phyloP scores from a whole-genome alignment of 2,329 filamentous ascomycete genomes.

The Scedosporium apiospermum region DNA sequence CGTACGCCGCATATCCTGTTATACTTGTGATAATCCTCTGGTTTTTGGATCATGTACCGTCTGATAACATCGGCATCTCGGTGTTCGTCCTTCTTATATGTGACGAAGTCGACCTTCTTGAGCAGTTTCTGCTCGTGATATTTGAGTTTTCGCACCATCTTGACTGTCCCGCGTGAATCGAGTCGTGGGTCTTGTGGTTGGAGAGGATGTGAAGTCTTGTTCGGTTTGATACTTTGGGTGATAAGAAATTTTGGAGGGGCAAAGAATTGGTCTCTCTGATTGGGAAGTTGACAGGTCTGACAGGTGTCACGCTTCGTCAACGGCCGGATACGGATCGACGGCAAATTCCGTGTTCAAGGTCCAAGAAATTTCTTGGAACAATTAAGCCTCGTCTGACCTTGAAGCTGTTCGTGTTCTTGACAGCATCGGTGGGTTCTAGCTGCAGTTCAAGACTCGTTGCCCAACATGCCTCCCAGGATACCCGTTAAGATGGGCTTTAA shows the following conservation, averaged over 20 bases:
- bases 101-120: slow-evolving; percentile 87
- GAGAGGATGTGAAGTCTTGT: not conserved
- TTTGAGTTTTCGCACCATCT: slow-evolving; percentile 92
- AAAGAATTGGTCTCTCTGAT: not conserved
- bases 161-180: slow-evolving; percentile 15
- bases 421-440: not conserved
- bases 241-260: slow-evolving; percentile 7
- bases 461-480: slow-evolving; percentile 5
- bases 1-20: slow-evolving; percentile 59
- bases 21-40: slow-evolving; percentile 68
- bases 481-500: slow-evolving; percentile 1
- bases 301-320: no score
- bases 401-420: not conserved
- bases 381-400: not conserved
- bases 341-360: not conserved
- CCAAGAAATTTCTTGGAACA: not conserved
- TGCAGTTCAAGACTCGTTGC: not conserved
- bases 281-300: not conserved
- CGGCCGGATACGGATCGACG: not conserved
- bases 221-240: not conserved
- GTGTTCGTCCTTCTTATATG: slow-evolving; percentile 85
- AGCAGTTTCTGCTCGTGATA: slow-evolving; percentile 95
- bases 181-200: not conserved
- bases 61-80: slow-evolving; percentile 71
- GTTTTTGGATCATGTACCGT: slow-evolving; percentile 85